Conservation (phyloP, 1,139 yeast genomes). For the Pichia sp. region DNA sequence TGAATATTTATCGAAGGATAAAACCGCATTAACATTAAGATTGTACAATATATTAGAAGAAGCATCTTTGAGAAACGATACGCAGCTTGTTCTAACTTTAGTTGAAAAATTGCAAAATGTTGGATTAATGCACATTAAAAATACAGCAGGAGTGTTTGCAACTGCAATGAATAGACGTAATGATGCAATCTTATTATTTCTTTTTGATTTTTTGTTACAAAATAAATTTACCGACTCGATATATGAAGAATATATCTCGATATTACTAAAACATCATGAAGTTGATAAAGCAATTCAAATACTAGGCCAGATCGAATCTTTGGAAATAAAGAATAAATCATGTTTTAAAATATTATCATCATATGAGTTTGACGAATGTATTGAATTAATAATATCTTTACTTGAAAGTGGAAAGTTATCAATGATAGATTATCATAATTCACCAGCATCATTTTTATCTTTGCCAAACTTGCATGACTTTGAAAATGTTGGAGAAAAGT, state of each 20-base stretch:
- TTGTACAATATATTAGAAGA: conserved; percentile 7
- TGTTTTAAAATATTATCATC: conserved; percentile 7
- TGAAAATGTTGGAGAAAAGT: conserved; percentile 5
- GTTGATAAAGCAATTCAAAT: conserved; percentile 2
- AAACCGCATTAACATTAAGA: conserved; percentile 1
- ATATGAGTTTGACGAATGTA: conserved; percentile 2
- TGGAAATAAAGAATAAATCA: not conserved
- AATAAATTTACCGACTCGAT: conserved; percentile 1
- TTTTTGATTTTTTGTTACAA: not conserved
- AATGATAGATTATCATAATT: not conserved
- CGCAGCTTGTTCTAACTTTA: conserved; percentile 2
- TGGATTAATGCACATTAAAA: not conserved
- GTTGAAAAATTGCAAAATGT: conserved; percentile 7
- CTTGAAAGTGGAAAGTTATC: not conserved
- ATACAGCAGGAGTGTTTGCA: not conserved
- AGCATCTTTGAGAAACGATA: conserved; percentile 14
- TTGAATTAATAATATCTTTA: conserved; percentile 5
- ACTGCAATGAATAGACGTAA: conserved; percentile 7
- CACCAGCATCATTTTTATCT: conserved; percentile 12
- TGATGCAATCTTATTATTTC: not conserved
- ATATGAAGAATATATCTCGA: not conserved
- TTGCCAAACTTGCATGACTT: conserved; percentile 13
- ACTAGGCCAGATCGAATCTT: conserved; percentile 3
- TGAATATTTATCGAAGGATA: conserved; percentile 1
- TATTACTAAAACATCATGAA: not conserved